Evolutionary conservation across 768 basidiomycete genomes (phyloP).

Genomic region (Mycena haematopus): DNA sequence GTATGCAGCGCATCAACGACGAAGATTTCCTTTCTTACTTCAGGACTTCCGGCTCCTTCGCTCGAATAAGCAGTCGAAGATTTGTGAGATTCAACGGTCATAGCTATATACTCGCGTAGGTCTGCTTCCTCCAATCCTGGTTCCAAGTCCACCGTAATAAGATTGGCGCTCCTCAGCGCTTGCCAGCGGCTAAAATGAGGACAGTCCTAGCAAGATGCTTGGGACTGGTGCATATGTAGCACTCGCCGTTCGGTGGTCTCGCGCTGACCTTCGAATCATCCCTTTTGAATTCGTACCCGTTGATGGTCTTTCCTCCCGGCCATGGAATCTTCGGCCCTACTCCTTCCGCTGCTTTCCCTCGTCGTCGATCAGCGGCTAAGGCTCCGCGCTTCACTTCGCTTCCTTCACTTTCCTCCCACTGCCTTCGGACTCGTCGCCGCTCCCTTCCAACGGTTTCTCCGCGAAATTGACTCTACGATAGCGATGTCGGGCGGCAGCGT

Average conservation of each 20-base stretch:
- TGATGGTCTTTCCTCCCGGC: neutral
- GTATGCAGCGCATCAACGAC: neutral
- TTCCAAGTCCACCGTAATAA: neutral
- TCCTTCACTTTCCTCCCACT: too few relatives aligned
- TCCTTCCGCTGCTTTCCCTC: too few relatives aligned
- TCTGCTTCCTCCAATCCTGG: neutral
- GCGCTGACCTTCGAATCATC: conserved; percentile 10
- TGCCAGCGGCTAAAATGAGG: neutral
- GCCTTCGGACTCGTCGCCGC: too few relatives aligned
- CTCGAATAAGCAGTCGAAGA: neutral
- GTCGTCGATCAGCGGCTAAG: neutral
- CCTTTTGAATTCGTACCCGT: conserved; percentile 7
- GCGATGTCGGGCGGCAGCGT: too few relatives aligned
- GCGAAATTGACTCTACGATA: too few relatives aligned
- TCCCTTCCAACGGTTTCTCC: too few relatives aligned
- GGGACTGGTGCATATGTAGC: conserved; percentile 29
- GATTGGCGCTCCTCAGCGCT: neutral
- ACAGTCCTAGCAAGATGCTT: too few relatives aligned
- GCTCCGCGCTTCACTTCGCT: neutral
- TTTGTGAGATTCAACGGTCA: conserved; percentile 25
- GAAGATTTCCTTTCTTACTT: neutral
- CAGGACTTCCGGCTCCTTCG: neutral
- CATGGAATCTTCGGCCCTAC: neutral
- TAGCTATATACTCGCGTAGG: conserved; percentile 25
- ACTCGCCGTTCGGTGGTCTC: conserved; percentile 14